Evolutionary conservation across 2,329 filamentous ascomycete species (phyloP).

Genomic region (Trichoderma koningii): DNA sequence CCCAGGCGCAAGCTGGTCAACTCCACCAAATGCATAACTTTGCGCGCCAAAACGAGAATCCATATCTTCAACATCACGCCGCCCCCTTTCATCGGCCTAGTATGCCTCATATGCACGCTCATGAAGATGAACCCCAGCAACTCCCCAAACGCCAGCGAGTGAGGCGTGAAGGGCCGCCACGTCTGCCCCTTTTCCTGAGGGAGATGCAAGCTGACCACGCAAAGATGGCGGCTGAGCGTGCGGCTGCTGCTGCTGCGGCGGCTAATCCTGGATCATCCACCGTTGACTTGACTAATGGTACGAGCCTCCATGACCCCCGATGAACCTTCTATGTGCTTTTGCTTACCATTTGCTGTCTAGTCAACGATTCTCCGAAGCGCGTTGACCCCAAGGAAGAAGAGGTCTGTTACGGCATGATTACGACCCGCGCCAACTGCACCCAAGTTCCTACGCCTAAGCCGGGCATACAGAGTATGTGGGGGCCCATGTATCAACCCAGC

Average conservation of each 20-base stretch:
- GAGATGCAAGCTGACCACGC: slow-evolving; percentile 36
- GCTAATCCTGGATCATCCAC: slow-evolving; percentile 43
- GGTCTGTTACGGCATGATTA: slow-evolving; percentile 79
- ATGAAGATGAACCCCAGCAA: background rate
- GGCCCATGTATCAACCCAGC: slow-evolving; percentile 65
- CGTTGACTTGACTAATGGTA: slow-evolving; percentile 61
- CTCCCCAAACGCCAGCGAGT: slow-evolving; percentile 5
- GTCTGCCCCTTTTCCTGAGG: background rate
- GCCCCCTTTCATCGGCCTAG: no score
- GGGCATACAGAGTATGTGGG: slow-evolving; percentile 59
- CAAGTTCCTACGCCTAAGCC: slow-evolving; percentile 70
- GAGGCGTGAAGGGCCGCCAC: background rate
- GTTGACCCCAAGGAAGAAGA: slow-evolving; percentile 66
- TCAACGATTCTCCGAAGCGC: slow-evolving; percentile 47
- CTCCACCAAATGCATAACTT: no score
- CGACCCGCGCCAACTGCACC: slow-evolving; percentile 67
- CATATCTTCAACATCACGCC: no score
- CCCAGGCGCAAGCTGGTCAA: no score
- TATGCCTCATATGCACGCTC: background rate
- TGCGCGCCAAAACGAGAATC: no score
- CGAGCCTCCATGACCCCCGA: slow-evolving; percentile 5
- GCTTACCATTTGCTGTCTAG: slow-evolving; percentile 35
- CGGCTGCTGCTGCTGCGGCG: slow-evolving; percentile 16
- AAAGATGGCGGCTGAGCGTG: slow-evolving; percentile 46
- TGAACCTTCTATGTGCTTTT: slow-evolving; percentile 21